Percentiles rank a stretch among this genome's conserved stretches.
Conservation (phyloP, 1,284 basidiomycete species). For the Wallemia ichthyophaga region DNA sequence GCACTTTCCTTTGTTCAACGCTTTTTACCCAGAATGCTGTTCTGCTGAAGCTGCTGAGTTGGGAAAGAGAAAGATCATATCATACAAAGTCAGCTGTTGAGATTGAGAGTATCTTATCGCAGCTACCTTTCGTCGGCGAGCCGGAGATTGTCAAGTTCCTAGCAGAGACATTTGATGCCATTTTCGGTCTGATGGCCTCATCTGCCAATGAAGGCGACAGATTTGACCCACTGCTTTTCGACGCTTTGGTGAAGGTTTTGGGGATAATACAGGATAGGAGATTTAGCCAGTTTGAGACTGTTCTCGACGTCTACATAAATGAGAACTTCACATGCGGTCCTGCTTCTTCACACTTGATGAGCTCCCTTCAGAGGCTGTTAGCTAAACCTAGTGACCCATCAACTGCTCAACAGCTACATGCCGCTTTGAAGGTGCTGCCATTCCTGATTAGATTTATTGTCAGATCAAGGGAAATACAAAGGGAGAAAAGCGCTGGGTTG, state of each 20-base stretch:
- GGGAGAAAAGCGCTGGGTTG: constrained; percentile 41
- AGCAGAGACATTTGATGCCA: constrained; percentile 64
- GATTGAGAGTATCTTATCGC: constrained; percentile 40
- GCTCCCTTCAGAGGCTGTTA: constrained; percentile 58
- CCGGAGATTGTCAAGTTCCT: constrained; percentile 86
- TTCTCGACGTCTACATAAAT: constrained; percentile 75
- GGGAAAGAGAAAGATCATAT: constrained; percentile 26
- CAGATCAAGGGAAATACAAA: constrained; percentile 58
- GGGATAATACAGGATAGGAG: constrained; percentile 72
- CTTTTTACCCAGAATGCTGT: constrained; percentile 74
- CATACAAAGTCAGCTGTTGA: constrained; percentile 16
- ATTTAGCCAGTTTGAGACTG: constrained; percentile 83
- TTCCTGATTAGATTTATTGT: constrained; percentile 85
- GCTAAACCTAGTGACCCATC: constrained; percentile 40
- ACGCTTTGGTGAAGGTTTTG: constrained; percentile 62
- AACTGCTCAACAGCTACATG: constrained; percentile 43
- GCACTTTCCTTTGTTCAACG: constrained; percentile 74
- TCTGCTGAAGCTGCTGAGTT: constrained; percentile 49
- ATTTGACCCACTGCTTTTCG: constrained; percentile 63
- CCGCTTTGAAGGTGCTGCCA: constrained; percentile 84
- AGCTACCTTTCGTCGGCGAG: constrained; percentile 75
- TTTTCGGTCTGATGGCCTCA: constrained; percentile 66
- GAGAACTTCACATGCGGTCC: constrained; percentile 51
- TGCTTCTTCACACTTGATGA: constrained; percentile 49
- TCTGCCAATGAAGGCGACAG: constrained; percentile 39